phyloP scores from a whole-genome alignment of 2,329 filamentous ascomycete genomes.

The Pezizomycotina sp. region DNA sequence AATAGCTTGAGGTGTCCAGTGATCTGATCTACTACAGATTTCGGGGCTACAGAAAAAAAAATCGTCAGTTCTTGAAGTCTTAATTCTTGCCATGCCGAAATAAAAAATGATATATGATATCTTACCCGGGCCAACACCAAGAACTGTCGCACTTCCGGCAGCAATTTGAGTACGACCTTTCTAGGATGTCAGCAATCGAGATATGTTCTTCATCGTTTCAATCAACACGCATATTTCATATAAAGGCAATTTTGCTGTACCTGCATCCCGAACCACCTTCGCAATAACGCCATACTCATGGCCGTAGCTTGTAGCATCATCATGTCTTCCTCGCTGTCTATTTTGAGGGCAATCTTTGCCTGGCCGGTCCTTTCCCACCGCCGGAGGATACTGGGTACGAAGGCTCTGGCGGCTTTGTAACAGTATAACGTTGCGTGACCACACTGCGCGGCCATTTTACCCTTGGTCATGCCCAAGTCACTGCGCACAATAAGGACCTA shows the following conservation, averaged over 20 bases:
- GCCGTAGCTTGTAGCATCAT: conserved; percentile 59
- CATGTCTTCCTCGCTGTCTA: conserved; percentile 60
- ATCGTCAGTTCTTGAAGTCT: neutral
- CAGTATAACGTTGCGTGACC: conserved; percentile 92
- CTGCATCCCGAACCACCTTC: conserved; percentile 86
- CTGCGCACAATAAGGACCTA: conserved; percentile 61
- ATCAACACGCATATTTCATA: too few species aligned
- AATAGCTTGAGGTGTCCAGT: conserved; percentile 73
- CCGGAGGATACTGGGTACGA: conserved; percentile 46
- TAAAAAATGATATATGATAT: neutral
- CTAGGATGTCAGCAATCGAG: too few species aligned
- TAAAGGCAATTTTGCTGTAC: too few species aligned
- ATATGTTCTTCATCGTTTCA: too few species aligned
- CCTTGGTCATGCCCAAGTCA: conserved; percentile 94
- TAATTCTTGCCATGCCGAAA: conserved; percentile 25
- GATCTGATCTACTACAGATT: conserved; percentile 70
- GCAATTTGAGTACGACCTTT: conserved; percentile 98
- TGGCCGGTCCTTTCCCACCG: conserved; percentile 79
- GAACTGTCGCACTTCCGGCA: conserved; percentile 75
- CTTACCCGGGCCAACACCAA: conserved; percentile 52
- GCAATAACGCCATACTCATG: conserved; percentile 66
- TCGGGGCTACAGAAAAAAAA: conserved; percentile 42
- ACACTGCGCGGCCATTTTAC: conserved; percentile 93
- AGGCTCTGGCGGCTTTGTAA: conserved; percentile 63
- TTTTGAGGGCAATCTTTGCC: conserved; percentile 83